phyloP scores from a whole-genome alignment of 129 eudicot species.

The Sambucus nigra region DNA sequence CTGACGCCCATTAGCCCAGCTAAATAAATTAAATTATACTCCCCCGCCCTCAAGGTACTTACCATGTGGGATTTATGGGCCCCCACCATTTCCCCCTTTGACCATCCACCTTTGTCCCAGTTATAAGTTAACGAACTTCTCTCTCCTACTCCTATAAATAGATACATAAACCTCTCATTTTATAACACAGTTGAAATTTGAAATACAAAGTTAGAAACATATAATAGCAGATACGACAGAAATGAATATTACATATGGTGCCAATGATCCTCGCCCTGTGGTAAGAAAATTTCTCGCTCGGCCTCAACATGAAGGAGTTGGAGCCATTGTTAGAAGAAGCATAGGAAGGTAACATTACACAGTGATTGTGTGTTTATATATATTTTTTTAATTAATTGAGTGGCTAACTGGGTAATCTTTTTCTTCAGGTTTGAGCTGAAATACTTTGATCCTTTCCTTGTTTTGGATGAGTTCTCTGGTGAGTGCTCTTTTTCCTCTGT shows the following conservation, averaged over 20 bases:
- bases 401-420: not conserved
- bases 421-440: constrained; percentile 59
- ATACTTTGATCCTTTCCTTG: constrained; percentile 78
- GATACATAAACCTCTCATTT: not conserved
- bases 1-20: not conserved
- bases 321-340: constrained; percentile 69
- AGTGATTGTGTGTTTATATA: too few species aligned
- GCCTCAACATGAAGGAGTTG: constrained; percentile 78
- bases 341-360: constrained; percentile 49
- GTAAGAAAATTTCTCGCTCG: constrained; percentile 54
- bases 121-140: too few species aligned
- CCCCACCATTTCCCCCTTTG: not conserved
- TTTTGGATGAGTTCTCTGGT: constrained; percentile 76
- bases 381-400: too few species aligned
- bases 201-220: not conserved
- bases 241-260: not conserved
- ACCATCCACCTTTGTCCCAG: too few species aligned
- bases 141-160: constrained; percentile 7
- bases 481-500: constrained; percentile 10
- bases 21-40: not conserved
- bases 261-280: constrained; percentile 39
- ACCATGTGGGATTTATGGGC: not conserved
- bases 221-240: not conserved
- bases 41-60: not conserved
- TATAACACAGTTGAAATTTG: not conserved